A percentile compares a stretch with the other conserved stretches of the same genome.
These are phyloP conservation scores for Debaryomyces sp. DNA, from an alignment of 1,139 yeast species.

Conservation along the genomic window DNA sequence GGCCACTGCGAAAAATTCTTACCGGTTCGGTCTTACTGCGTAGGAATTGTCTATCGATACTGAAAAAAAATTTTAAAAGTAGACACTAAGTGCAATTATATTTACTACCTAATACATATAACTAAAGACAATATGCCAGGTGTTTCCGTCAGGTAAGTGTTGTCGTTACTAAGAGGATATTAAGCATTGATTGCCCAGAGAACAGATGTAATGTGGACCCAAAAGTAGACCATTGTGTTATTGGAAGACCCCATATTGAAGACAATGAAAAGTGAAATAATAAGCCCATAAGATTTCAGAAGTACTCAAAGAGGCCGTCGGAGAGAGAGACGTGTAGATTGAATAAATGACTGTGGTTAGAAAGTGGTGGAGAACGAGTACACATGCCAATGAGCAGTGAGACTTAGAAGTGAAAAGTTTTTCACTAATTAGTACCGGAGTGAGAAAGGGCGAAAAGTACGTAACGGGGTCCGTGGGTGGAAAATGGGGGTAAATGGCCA, in stretches of 20 bases:
- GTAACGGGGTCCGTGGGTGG: background rate
- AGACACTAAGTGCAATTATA: conserved; percentile 9
- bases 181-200: background rate
- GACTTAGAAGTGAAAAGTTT: background rate
- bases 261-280: background rate
- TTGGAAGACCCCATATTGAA: background rate
- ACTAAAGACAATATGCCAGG: conserved; percentile 72
- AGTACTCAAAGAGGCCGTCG: background rate
- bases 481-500: background rate
- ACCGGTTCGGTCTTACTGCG: conserved; percentile 6
- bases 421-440: background rate
- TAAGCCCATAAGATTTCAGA: background rate
- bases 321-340: background rate
- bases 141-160: conserved; percentile 95
- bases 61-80: conserved; percentile 17
- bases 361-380: background rate
- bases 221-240: background rate
- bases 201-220: background rate
- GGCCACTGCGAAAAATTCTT: conserved; percentile 1
- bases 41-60: conserved; percentile 3
- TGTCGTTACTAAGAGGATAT: background rate
- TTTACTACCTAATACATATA: conserved; percentile 10
- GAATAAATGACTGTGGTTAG: background rate
- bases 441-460: background rate
- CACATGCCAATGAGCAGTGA: background rate